Base-by-base conservation (phyloP, 495 filamentous ascomycete genomes). In the Xylaria cubensis region DNA sequence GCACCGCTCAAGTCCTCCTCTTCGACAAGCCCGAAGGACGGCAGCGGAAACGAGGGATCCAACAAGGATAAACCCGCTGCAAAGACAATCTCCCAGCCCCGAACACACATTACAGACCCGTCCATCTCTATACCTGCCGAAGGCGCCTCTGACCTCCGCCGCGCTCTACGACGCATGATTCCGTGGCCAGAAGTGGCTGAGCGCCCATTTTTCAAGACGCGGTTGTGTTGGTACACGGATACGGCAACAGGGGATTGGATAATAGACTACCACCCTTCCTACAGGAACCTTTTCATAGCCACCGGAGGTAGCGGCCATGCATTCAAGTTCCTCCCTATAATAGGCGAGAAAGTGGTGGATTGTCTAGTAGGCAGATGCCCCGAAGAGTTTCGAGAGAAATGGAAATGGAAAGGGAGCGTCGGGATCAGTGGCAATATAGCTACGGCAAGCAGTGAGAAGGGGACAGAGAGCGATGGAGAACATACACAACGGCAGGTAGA, bases 191-290 rank as follows among this genome's bases (percentile, higher is more conserved):
- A 76, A 3, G 82, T 96, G 17, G 83, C 78, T 29, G 85, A 90
- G 34, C 80, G 94, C 42, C 87, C 89, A 0, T 97, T 94, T 75
- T 77, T 81, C 46, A 79, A 83, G 17, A 93, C 90, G n/a, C 84
- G 93, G 21, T 82, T 98, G 53, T 99, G 95, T 79, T 97, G 93
- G 93, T 97, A 98, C 74, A 90, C 87, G 8, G 94, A 97, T 83
- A 97, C 93, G 17, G 86, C 92, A 9, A 89, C 86, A 19, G 93
- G 89, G 7, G 92, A 97, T 79, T 97, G 94, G 83, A 82, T 97
- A 41, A 86, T 97, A 69, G 87, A 89, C 67, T 93, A 92, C 72
- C 92, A 96, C 72, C 94, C 94, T 0, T 76, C 80, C 10, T 88
- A 89, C 77, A 75, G 85, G 32, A 87, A 88, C 15, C 82, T 97